phyloP scores from a whole-genome alignment of 805 yeast species.

The Ogataea allantospora region DNA sequence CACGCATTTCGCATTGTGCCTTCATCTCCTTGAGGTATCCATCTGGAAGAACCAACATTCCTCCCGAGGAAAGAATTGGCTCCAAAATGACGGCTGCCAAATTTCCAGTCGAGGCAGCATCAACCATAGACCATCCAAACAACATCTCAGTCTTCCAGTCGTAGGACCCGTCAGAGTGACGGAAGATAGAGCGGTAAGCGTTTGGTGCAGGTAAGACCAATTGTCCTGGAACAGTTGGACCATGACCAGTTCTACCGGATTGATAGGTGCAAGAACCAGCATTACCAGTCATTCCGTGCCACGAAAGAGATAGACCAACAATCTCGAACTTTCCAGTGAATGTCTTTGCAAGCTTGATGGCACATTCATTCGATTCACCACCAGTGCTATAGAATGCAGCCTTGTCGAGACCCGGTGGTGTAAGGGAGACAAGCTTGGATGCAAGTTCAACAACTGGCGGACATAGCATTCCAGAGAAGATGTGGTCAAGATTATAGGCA shows the following conservation, averaged over 20 bases:
- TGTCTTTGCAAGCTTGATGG: conserved; percentile 33
- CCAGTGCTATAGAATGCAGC: conserved; percentile 33
- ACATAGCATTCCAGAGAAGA: conserved; percentile 29
- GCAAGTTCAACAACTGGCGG: conserved; percentile 32
- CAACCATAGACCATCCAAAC: conserved; percentile 29
- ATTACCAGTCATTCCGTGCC: conserved; percentile 34
- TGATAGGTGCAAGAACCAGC: conserved; percentile 28
- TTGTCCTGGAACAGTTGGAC: conserved; percentile 30
- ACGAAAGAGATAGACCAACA: conserved; percentile 29
- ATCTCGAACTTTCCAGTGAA: conserved; percentile 29
- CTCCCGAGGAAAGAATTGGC: conserved; percentile 54
- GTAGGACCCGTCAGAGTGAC: conserved; percentile 28
- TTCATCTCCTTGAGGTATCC: conserved; percentile 30
- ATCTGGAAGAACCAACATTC: conserved; percentile 44
- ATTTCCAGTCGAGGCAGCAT: conserved; percentile 35
- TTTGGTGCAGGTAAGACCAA: conserved; percentile 30
- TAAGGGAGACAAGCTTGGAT: conserved; percentile 25
- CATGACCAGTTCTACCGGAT: conserved; percentile 29
- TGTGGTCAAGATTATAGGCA: conserved; percentile 26
- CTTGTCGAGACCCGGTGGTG: conserved; percentile 26
- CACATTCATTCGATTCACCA: conserved; percentile 35
- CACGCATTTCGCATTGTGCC: conserved; percentile 36
- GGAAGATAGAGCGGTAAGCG: conserved; percentile 28
- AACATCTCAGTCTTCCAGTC: conserved; percentile 32
- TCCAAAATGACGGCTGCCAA: conserved; percentile 51